Conservation (phyloP, 2,329 filamentous ascomycete genomes). For the Cercospora janseana region DNA sequence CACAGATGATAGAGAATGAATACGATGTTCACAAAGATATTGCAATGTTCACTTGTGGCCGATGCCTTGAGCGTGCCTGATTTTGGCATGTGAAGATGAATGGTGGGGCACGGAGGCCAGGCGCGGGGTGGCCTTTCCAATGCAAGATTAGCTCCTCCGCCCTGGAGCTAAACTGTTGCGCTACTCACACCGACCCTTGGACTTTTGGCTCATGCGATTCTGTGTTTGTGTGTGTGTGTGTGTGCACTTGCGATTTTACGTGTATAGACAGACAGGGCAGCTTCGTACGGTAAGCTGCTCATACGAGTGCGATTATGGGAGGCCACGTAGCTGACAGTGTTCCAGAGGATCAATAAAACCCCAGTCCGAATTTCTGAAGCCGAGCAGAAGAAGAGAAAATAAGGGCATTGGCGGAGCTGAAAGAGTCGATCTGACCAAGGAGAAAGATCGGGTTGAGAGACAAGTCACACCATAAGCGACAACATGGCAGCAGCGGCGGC, state of each 20-base stretch:
- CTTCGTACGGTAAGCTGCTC: too few relatives aligned
- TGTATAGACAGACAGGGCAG: too few relatives aligned
- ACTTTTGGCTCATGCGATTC: slow-evolving; percentile 1
- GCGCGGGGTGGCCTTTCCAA: slow-evolving; percentile 5
- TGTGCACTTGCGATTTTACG: too few relatives aligned
- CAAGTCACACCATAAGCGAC: neutral
- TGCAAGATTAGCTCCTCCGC: slow-evolving; percentile 5
- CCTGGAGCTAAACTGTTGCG: slow-evolving; percentile 6
- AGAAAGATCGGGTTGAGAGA: neutral
- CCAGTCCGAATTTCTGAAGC: slow-evolving; percentile 4
- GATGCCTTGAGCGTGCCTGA: neutral
- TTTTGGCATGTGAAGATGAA: neutral
- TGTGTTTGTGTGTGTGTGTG: too few relatives aligned
- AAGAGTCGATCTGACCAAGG: neutral
- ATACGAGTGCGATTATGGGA: too few relatives aligned
- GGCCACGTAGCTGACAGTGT: neutral
- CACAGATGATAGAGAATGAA: slow-evolving; percentile 10
- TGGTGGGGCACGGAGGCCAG: slow-evolving; percentile 5
- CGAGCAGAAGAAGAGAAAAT: neutral
- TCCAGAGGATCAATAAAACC: slow-evolving; percentile 2
- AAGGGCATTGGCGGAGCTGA: neutral
- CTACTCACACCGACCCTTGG: slow-evolving; percentile 3
- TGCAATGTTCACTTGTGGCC: neutral
- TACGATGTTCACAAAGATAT: slow-evolving; percentile 3
- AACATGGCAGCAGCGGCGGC: slow-evolving; percentile 41